A percentile compares a stretch with the other conserved stretches of the same genome.
Conservation (phyloP, 257 asterid species). For the Catharanthus roseus region DNA sequence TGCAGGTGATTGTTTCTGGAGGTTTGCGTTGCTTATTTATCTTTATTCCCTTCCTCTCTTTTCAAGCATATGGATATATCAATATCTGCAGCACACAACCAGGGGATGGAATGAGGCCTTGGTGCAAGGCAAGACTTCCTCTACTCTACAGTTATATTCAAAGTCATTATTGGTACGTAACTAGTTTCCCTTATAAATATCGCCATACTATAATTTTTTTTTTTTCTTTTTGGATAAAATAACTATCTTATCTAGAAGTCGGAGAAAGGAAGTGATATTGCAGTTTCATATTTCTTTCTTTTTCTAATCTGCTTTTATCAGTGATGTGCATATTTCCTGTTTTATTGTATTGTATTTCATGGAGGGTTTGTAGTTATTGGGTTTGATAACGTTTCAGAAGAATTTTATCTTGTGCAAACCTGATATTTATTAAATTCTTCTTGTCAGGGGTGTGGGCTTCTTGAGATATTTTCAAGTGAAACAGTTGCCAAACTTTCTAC, state of each 20-base stretch:
- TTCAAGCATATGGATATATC: conserved; percentile 75
- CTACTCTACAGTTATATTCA: conserved; percentile 87
- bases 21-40: conserved; percentile 54
- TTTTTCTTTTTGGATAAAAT: not conserved
- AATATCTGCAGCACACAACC: conserved; percentile 56
- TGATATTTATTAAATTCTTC: conserved; percentile 19
- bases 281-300: not conserved
- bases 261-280: conserved; percentile 5
- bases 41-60: conserved; percentile 59
- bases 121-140: conserved; percentile 95
- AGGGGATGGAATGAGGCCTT: conserved; percentile 65
- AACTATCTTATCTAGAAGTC: not conserved
- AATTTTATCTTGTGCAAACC: conserved; percentile 10
- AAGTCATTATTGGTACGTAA: conserved; percentile 86
- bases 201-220: not conserved
- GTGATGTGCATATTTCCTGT: not conserved
- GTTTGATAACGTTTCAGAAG: conserved; percentile 7
- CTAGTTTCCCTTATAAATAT: conserved; percentile 11
- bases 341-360: not conserved
- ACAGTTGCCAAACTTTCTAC: conserved; percentile 88
- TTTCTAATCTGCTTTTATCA: not conserved
- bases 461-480: conserved; percentile 76
- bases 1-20: conserved; percentile 54
- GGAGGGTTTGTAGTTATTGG: not conserved
- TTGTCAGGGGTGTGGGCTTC: conserved; percentile 91